Percentiles rank a stretch among this genome's conserved stretches.
Evolutionary conservation across 495 filamentous ascomycete genomes (phyloP).

Genomic region (Cenococcum geophilum): DNA sequence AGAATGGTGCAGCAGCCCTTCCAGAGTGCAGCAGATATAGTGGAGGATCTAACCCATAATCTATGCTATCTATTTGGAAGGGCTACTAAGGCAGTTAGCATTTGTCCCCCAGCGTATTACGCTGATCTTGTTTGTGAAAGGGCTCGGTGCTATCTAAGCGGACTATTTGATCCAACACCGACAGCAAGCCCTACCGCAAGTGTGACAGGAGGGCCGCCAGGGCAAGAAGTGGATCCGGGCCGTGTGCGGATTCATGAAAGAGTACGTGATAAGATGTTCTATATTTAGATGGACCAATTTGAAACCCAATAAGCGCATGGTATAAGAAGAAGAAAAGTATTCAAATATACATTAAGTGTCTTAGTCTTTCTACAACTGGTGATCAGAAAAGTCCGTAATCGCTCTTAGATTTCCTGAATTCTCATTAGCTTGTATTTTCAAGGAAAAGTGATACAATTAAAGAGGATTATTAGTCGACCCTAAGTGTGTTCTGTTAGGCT

Average conservation of each 20-base stretch:
- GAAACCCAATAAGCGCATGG: no score
- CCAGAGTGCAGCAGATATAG: conserved; percentile 49
- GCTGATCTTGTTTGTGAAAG: conserved; percentile 71
- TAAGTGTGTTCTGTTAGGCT: no score
- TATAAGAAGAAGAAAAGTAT: no score
- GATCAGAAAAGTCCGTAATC: no score
- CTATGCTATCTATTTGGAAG: conserved; percentile 75
- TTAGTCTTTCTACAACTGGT: no score
- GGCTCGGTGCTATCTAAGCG: conserved; percentile 57
- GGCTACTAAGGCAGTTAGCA: conserved; percentile 71
- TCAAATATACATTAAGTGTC: no score
- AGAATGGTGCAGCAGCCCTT: conserved; percentile 26
- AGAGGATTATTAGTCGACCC: no score
- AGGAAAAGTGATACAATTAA: no score
- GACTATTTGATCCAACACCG: conserved; percentile 50
- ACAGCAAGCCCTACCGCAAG: neutral
- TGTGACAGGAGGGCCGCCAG: conserved; percentile 10
- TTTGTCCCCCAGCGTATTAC: conserved; percentile 78
- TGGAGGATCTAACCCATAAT: conserved; percentile 64
- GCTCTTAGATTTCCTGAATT: no score
- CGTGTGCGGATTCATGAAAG: conserved; percentile 44
- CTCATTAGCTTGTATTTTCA: no score
- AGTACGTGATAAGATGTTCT: conserved; percentile 66
- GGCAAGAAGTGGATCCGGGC: conserved; percentile 25
- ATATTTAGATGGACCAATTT: conserved; percentile 62